Base-by-base conservation (phyloP, 768 basidiomycete species). In the Russula abietina region DNA sequence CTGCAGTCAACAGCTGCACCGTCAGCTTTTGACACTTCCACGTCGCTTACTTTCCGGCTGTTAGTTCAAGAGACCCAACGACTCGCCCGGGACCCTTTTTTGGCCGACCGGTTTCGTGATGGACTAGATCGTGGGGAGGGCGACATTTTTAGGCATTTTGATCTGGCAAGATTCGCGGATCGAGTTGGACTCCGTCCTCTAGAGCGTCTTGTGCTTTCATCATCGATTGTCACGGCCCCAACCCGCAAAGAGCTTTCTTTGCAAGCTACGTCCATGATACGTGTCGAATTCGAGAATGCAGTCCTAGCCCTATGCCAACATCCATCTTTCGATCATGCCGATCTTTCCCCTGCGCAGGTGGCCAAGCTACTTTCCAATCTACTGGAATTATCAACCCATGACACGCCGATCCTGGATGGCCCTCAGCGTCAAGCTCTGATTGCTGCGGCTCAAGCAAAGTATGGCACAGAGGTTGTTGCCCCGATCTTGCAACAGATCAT, bases 51-150 rank as follows among this genome's bases (percentile, higher is more conserved):
- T 16, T 91, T 93, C 72, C 88, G 91, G 43, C 81, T 95, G 22
- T 82, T 95, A 28, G 83, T 89, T 36, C 90, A 93, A 75, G 93
- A 94, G 76, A 89, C 85, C 1, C 89, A 92, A 70, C 85, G 92
- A 55, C 85, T 95, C 56, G 89, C 91, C 67, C 88, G 91, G 65
- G 93, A 94, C 80, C 93, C 93, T 64, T 87, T 86, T 73, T 83
- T 93, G 51, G 89, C 93, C 57, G 91, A 92, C 77, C 85, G 92
- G 67, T 95, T 94, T 75, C 84, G 91, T 64, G 91, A 93, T 73
- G 91, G 88, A 53, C 83, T 95, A 61, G 89, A 93, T 80, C 89
- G 86, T 72, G 91, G 87, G 56, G 90, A 93, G 72, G 91, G 88
- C 51, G 89, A 92, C 65, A 77, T 85, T 57, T 91, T 93, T 73